phyloP scores from a whole-genome alignment of 2,329 filamentous ascomycete genomes.

The Alternaria sp. region DNA sequence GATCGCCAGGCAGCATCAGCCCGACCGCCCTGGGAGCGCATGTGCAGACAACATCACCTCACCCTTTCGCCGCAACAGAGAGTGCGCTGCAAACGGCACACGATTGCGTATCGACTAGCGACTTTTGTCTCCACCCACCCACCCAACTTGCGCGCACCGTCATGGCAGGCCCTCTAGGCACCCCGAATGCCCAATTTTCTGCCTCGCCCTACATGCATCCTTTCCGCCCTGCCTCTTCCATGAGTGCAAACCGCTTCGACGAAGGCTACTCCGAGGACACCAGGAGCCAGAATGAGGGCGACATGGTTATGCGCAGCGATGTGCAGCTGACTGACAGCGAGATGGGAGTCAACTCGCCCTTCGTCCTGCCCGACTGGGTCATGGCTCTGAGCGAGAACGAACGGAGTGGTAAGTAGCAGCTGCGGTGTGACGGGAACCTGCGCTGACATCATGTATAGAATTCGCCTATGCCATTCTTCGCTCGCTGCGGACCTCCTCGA shows the following conservation, averaged over 20 bases:
- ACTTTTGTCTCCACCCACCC: constrained; percentile 7
- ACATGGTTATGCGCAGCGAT: constrained; percentile 51
- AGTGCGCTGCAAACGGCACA: not conserved
- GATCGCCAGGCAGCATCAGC: constrained; percentile 24
- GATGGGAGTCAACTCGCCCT: constrained; percentile 39
- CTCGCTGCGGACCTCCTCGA: constrained; percentile 78
- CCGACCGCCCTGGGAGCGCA: constrained; percentile 7
- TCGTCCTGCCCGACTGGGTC: constrained; percentile 63
- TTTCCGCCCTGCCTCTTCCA: constrained; percentile 47
- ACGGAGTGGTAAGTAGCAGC: constrained; percentile 59
- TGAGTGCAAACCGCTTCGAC: constrained; percentile 64
- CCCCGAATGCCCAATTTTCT: constrained; percentile 37
- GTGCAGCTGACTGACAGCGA: constrained; percentile 46
- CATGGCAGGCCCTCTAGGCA: constrained; percentile 45
- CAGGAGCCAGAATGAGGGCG: constrained; percentile 57
- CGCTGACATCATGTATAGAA: constrained; percentile 61
- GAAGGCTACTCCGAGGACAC: constrained; percentile 88
- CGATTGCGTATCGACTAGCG: not conserved
- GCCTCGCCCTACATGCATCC: constrained; percentile 46
- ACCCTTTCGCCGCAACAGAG: constrained; percentile 6
- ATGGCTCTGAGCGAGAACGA: constrained; percentile 62
- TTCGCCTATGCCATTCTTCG: constrained; percentile 81
- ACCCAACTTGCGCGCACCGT: constrained; percentile 17
- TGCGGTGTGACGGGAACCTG: not conserved
- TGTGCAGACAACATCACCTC: not conserved